Base-by-base conservation (phyloP, 495 filamentous ascomycete genomes). In the Podospora fimiseda region DNA sequence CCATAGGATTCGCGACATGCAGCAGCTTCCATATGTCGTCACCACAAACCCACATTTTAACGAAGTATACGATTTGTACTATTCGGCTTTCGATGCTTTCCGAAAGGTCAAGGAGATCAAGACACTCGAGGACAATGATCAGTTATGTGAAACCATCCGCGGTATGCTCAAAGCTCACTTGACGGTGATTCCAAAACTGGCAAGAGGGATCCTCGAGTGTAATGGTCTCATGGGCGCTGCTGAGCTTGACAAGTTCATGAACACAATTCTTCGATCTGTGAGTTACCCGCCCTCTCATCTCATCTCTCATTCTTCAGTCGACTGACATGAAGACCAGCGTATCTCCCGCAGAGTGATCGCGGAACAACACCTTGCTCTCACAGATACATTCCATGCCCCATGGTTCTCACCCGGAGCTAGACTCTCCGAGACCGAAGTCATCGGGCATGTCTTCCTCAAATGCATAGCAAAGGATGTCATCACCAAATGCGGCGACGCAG, bases 271-370 rank as follows among this genome's bases (percentile, higher is more conserved):
- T 46, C 79, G 89, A 74, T 91, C 92, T 53, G 89, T 95, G 82
- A 66, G 82, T 56, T 33, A 1, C n/a, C n/a, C n/a, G 9, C 44
- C n/a, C 16, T 50, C n/a, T n/a, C 18, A n/a, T 27, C 19, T 20
- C 13, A 21, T 41, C 6, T 5, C 14, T 51, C 42, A 42, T 18
- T 18, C 37, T 13, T 36, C 24, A n/a, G 36, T 30, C 18, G 42
- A 27, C 41, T 22, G 50, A 15, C 27, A 2, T 5, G 2, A 3
- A 20, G 9, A 20, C 0, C 62, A 94, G 86, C 81, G 93, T 51
- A 98, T 98, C 50, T 96, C 90, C 24, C 85, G 93, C 45, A 83
- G 93, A 36, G 92, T 97, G 47, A 99, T 99, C 62, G 93, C 92
- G 33, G 93, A 99, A 70, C 93, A 97, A 59, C 93, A 99, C 60